These are phyloP conservation scores for Ophiosphaerella herpotricha DNA, from an alignment of 2,329 filamentous ascomycete species.

Conservation along the genomic window DNA sequence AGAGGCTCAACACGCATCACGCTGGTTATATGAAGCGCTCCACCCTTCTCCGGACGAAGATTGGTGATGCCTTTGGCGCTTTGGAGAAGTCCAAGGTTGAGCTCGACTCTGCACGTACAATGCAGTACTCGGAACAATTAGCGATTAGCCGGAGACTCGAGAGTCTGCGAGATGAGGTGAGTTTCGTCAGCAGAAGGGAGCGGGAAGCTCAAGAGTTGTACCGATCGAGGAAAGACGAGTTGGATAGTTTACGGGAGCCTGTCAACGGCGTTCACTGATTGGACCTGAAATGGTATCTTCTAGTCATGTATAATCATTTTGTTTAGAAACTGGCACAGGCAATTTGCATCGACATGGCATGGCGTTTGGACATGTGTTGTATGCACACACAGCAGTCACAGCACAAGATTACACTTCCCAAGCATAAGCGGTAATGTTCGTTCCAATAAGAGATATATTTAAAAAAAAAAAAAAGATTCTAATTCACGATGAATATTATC, in stretches of 20 bases:
- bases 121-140: slow-evolving; percentile 79
- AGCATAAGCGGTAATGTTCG: background rate
- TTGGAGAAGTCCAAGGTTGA: slow-evolving; percentile 74
- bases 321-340: too few species aligned
- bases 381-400: slow-evolving; percentile 2
- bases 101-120: slow-evolving; percentile 72
- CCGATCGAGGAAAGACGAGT: slow-evolving; percentile 74
- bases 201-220: slow-evolving; percentile 90
- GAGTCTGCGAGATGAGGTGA: slow-evolving; percentile 79
- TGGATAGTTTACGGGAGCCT: slow-evolving; percentile 61
- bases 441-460: background rate
- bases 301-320: slow-evolving; percentile 1
- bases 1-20: slow-evolving; percentile 85
- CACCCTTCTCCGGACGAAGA: slow-evolving; percentile 79
- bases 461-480: too few species aligned
- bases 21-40: slow-evolving; percentile 89
- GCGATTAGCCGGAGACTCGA: slow-evolving; percentile 74
- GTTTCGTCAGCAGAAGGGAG: slow-evolving; percentile 78
- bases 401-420: background rate
- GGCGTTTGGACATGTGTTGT: slow-evolving; percentile 6
- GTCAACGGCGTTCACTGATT: slow-evolving; percentile 44
- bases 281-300: background rate
- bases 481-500: too few species aligned
- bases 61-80: slow-evolving; percentile 72
- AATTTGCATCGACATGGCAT: slow-evolving; percentile 10